phyloP scores from a whole-genome alignment of 768 basidiomycete species.

The Mycena leptocephala region DNA sequence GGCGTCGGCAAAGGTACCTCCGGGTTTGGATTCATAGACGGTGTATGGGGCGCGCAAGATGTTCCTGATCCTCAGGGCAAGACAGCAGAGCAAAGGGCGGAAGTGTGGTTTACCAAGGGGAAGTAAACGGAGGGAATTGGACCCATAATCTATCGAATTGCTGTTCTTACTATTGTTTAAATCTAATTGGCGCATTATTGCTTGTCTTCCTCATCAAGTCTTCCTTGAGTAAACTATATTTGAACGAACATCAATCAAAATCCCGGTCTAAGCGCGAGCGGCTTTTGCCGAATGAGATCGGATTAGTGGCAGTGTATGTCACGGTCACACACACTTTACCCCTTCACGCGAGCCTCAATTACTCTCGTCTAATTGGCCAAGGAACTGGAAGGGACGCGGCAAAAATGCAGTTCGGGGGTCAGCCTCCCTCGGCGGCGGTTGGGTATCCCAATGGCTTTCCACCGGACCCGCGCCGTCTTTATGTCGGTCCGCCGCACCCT shows the following conservation, averaged over 20 bases:
- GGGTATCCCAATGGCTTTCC: conserved; percentile 20
- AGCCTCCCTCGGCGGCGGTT: not conserved
- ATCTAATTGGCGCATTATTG: no score
- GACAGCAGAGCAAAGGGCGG: conserved; percentile 23
- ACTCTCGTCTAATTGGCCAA: not conserved
- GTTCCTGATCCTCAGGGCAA: conserved; percentile 17
- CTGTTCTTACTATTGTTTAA: no score
- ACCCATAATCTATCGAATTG: no score
- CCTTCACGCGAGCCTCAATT: not conserved
- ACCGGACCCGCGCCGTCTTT: conserved; percentile 24
- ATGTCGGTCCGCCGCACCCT: conserved; percentile 4
- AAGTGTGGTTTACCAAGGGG: conserved; percentile 34
- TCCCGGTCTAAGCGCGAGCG: not conserved
- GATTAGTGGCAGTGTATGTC: not conserved
- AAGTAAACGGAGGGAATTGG: no score
- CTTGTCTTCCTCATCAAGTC: no score
- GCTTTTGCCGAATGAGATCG: not conserved
- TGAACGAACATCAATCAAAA: not conserved
- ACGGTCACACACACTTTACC: not conserved
- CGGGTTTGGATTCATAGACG: conserved; percentile 27
- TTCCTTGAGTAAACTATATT: no score
- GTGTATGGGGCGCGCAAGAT: conserved; percentile 30
- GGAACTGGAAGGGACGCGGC: not conserved
- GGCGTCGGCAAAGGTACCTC: conserved; percentile 5
- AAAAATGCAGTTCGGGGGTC: conserved; percentile 23